Base-by-base conservation (phyloP, 1,284 basidiomycete species). In the Sanguinoderma infundibulare region DNA sequence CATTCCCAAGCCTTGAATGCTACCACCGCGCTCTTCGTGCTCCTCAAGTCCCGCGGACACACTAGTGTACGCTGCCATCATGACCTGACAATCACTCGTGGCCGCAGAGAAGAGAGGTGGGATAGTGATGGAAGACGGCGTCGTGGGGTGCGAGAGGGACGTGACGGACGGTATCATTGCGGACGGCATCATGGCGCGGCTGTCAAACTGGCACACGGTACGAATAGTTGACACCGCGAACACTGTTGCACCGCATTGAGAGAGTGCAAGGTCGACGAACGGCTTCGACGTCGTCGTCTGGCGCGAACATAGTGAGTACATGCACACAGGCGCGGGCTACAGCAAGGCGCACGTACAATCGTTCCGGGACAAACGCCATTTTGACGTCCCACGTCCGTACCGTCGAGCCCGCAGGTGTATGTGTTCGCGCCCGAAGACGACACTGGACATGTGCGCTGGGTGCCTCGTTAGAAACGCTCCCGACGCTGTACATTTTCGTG, bases 301-400 rank as follows among this genome's bases (percentile, higher is more conserved):
- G n/a, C n/a, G n/a, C n/a, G n/a, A 6, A 35, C 14, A n/a, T 35
- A 62, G 15, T 7, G 24, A 24, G 57, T 32, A 46, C 63, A 10
- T n/a, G n/a, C n/a, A 4, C 95, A 80, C n/a, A n/a, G n/a, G n/a
- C n/a, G n/a, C 35, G 15, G 8, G 15, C 8, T 36, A 8, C 8
- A 36, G 35, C 53, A 49, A 52, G 53, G 28, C 40, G 35, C 53
- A 79, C 87, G 64, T 66, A 90, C 88, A 53, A 91, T 85, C 0
- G 90, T 92, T 57, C 84, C 74, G 0, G 82, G 78, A 63, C 89
- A 92, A 1, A 91, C 74, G 2, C 86, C 89, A 52, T 79, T 81
- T 90, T 89, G 2, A 86, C 77, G 72, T 92, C 89, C 91, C 91
- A 94, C 12, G 78, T 74, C 20, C 90, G 78, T 8, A 93, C 81